A percentile compares a stretch with the other conserved stretches of the same genome.
phyloP scores from a whole-genome alignment of 768 basidiomycete species.

The Lactifluus volemus region DNA sequence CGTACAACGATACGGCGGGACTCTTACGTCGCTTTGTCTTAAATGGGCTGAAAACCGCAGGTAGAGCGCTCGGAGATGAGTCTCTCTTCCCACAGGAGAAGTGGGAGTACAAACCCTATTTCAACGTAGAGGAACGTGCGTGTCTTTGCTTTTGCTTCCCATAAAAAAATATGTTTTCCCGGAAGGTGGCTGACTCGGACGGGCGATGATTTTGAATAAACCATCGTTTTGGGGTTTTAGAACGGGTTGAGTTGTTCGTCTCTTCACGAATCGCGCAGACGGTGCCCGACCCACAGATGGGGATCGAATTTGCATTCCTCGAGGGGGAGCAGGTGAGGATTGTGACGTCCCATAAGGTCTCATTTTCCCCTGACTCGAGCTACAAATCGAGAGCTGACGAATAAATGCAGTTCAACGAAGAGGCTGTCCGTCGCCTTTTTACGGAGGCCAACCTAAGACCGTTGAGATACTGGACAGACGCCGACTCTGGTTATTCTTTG shows the following conservation, averaged over 20 bases:
- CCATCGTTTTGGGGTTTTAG: conserved; percentile 28
- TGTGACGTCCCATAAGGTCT: conserved; percentile 83
- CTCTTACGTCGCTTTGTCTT: conserved; percentile 71
- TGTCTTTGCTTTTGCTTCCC: neutral
- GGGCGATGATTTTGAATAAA: neutral
- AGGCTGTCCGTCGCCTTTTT: conserved; percentile 64
- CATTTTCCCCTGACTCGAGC: conserved; percentile 2
- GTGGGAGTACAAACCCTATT: conserved; percentile 66
- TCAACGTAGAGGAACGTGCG: conserved; percentile 48
- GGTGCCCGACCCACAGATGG: conserved; percentile 40
- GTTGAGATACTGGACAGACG: conserved; percentile 80
- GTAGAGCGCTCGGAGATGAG: conserved; percentile 61
- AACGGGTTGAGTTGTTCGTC: conserved; percentile 79
- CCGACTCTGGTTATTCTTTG: conserved; percentile 61
- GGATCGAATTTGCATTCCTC: conserved; percentile 42
- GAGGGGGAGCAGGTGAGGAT: conserved; percentile 75
- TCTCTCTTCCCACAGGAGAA: conserved; percentile 51
- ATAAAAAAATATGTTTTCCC: neutral
- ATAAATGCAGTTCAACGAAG: conserved; percentile 65
- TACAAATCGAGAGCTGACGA: neutral
- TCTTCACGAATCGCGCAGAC: conserved; percentile 54
- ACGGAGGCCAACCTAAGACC: conserved; percentile 65
- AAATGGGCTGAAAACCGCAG: conserved; percentile 71
- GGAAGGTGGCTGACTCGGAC: neutral
- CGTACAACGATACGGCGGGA: conserved; percentile 79